Evolutionary conservation across 2,329 filamentous ascomycete species (phyloP), one percentile per base, ranked within the genome.

Genomic region (Ophiocordyceps sinensis): DNA sequence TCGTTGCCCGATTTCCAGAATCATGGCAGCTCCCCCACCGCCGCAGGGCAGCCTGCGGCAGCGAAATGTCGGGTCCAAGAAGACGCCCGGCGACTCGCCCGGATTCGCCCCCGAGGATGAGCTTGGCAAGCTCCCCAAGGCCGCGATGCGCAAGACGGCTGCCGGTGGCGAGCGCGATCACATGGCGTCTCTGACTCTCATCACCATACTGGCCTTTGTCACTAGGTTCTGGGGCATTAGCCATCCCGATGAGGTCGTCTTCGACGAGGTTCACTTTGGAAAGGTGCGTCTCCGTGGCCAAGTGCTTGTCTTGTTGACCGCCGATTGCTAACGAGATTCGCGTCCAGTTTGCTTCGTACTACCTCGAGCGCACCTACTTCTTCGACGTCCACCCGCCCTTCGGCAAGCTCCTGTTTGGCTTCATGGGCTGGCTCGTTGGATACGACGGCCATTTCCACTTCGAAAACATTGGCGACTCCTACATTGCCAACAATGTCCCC

Each of bases 311-410:
- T 17, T 10, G 32, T 17, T 15, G 9, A 35, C 30, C 17, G 14
- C 29, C 26, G 28, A 10, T 17, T 37, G 39, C 28, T 44, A 35
- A 43, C 17, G 10, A 32, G 30, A 37, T 19, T 42, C 23, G 9
- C 19, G 17, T 26, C 11, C 52, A 82, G 78, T 82, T 82, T 56
- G 78, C 78, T 42, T 82, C 78, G 10, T 82, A 78, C 59, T 98
- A 98, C 62, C 80, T 98, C 53, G 82, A 95, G 67, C 82, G 87
- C 54, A 95, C 87, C 47, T 98, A 96, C 70, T 98, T 98, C 73
- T 98, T 98, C 78, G 91, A 98, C 68, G 91, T 98, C 42, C 91
- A 98, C 63, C 91, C 91, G 51, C 91, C 91, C 14, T 93, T 98
- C 54, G 91, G 85, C 63, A 98, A 98, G 71, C 86, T 98, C 45